phyloP scores from a whole-genome alignment of 345 rosid species.

The Hypericum androsaemum region DNA sequence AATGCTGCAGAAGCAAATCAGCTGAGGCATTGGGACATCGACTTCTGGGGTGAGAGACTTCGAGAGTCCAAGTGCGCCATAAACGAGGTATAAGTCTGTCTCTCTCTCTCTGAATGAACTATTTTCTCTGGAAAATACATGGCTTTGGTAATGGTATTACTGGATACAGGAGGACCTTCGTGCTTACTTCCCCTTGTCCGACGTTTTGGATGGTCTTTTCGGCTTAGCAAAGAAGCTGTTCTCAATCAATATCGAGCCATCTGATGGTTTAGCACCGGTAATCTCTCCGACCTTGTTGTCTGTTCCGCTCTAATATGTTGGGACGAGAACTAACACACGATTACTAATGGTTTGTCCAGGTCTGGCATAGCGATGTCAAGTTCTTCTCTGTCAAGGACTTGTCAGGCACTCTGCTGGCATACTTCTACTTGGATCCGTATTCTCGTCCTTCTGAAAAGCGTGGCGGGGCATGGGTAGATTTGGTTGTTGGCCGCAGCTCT shows the following conservation, averaged over 20 bases:
- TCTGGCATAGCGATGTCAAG: slow-evolving; percentile 78
- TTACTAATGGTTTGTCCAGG: slow-evolving; percentile 31
- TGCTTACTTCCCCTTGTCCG: slow-evolving; percentile 79
- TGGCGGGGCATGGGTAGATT: slow-evolving; percentile 92
- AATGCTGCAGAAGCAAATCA: slow-evolving; percentile 63
- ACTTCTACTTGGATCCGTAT: slow-evolving; percentile 93
- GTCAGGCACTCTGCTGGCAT: slow-evolving; percentile 64
- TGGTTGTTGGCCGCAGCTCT: slow-evolving; percentile 69
- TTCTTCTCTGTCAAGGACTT: slow-evolving; percentile 79
- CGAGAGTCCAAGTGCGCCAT: slow-evolving; percentile 86
- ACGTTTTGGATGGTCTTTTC: slow-evolving; percentile 81
- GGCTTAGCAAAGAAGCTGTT: slow-evolving; percentile 58
- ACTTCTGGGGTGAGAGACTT: slow-evolving; percentile 92
- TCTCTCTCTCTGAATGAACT: slow-evolving; percentile 4
- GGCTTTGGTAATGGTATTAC: no score
- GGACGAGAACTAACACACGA: no score
- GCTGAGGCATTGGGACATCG: slow-evolving; percentile 72
- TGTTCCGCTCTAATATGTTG: no score
- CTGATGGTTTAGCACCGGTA: slow-evolving; percentile 94
- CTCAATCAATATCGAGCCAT: slow-evolving; percentile 61
- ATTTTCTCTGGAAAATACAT: no score
- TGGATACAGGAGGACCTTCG: slow-evolving; percentile 70
- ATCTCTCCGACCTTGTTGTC: neutral
- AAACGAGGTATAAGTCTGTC: slow-evolving; percentile 49
- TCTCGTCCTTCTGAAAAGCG: slow-evolving; percentile 89